Percentiles rank a stretch among this genome's conserved stretches.
These are phyloP conservation scores for Solanum commersonii DNA, from an alignment of 257 asterid genomes.

Conservation along the genomic window DNA sequence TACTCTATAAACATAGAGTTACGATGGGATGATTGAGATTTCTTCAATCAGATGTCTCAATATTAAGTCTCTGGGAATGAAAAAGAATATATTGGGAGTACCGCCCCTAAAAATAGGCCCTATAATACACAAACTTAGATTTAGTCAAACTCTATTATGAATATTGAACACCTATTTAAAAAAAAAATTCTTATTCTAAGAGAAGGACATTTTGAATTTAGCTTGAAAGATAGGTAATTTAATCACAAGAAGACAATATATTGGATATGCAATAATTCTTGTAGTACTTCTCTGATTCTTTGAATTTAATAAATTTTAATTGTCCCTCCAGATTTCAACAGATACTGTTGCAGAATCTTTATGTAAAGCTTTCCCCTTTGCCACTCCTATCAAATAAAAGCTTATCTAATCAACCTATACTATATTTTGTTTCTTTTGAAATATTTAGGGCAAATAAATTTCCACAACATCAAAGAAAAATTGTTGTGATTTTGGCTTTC, in stretches of 20 bases:
- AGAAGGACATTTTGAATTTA: background rate
- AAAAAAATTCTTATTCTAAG: background rate
- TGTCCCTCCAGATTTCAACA: background rate
- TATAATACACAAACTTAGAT: too few species aligned
- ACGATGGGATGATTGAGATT: fast-evolving
- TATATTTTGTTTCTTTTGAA: background rate
- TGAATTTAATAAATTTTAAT: background rate
- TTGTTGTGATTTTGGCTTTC: background rate
- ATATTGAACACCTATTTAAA: too few species aligned
- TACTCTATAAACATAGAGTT: background rate
- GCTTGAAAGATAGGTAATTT: background rate
- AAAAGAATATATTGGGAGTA: fast-evolving
- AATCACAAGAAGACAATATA: background rate
- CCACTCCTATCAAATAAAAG: background rate
- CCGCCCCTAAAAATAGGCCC: fast-evolving
- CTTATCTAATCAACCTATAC: background rate
- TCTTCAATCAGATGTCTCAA: background rate
- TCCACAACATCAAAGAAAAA: background rate
- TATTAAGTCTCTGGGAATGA: fast-evolving
- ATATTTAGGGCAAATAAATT: background rate
- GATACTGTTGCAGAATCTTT: background rate
- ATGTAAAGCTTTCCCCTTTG: background rate
- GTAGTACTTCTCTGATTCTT: background rate
- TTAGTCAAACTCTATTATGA: too few species aligned
- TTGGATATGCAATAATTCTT: background rate